Evolutionary conservation across 768 basidiomycete species (phyloP), one percentile per base, ranked within the genome.

Genomic region (Goffeauzyma gilvescens): DNA sequence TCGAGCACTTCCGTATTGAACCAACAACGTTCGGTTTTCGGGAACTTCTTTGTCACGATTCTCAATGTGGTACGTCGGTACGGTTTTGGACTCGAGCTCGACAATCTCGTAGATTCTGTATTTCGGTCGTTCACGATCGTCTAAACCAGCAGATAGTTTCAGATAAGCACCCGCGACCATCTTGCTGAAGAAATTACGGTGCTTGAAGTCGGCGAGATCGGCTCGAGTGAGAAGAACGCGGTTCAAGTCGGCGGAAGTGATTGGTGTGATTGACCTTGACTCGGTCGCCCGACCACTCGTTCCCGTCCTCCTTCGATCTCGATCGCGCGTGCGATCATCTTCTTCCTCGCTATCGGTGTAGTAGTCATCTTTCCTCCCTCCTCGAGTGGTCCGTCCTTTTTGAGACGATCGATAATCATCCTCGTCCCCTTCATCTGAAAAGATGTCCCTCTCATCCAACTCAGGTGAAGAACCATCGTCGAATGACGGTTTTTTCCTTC

Each of bases 111-210:
- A 87, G 35, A 87, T 71, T 42, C 89, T 73, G 62, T 95, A 95
- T 17, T 80, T 72, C 14, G 72, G 69, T 40, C 67, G 52, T 5
- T 70, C 68, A 7, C 65, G 59, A 38, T 62, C 58, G 42, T 82
- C 77, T 2, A 67, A 51, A 0, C 81, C 83, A 50, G 89, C 76
- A 28, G 81, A 67, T 56, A 81, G 80, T 28, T 89, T 74, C 8
- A 96, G 85, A 75, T 78, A 96, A 20, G 75, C 74, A 34, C 79
- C 87, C 86, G 36, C 33, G 24, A 81, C 71, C 60, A 76, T 79
- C 20, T 86, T 78, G 49, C 79, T 75, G 58, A 95, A 96, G 75
- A 81, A 87, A 2, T 84, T 79, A 26, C 75, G 71, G 54, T 75
- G 66, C 51, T 72, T 78, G 60, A 78, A 67, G 52, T 77, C 81